Evolutionary conservation across 2,329 filamentous ascomycete species (phyloP).

Genomic region (Calcarisporium arbuscula): DNA sequence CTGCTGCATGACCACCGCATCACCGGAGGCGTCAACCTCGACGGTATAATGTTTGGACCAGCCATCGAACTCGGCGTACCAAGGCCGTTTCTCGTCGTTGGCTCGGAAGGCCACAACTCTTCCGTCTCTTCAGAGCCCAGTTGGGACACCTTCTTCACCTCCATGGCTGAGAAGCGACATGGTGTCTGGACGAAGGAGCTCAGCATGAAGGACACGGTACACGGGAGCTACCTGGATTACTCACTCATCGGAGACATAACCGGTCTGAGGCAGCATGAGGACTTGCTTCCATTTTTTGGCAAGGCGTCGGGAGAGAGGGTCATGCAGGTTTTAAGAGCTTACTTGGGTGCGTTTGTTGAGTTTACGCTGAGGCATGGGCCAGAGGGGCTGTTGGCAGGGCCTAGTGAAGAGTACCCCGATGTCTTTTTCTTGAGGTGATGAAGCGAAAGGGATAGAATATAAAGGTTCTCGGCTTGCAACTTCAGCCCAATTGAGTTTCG

Average conservation of each 20-base stretch:
- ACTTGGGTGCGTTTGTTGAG: conserved; percentile 22
- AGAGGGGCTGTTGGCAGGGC: conserved; percentile 13
- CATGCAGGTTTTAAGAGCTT: conserved; percentile 20
- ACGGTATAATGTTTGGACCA: conserved; percentile 25
- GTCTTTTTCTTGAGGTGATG: conserved; percentile 5
- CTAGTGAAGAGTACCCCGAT: conserved; percentile 6
- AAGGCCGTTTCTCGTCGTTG: conserved; percentile 24
- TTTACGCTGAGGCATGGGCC: conserved; percentile 15
- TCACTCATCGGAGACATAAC: conserved; percentile 18
- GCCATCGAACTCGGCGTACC: conserved; percentile 17
- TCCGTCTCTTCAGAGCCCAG: conserved; percentile 11
- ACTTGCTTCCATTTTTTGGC: conserved; percentile 18
- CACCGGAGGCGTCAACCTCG: conserved; percentile 28
- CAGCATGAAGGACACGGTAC: conserved; percentile 18
- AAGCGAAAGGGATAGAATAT: no score
- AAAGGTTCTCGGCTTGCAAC: no score
- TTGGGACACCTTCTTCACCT: conserved; percentile 21
- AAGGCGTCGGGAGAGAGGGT: conserved; percentile 19
- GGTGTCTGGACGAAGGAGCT: conserved; percentile 24
- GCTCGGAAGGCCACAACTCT: conserved; percentile 19
- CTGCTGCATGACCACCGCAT: conserved; percentile 23
- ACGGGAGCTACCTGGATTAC: conserved; percentile 25
- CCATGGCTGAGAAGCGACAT: conserved; percentile 11
- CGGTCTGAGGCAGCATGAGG: conserved; percentile 11
- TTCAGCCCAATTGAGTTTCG: no score